Percentiles rank a stretch among this genome's conserved stretches.
Conservation (phyloP, 192 early-diverging fungal species). For the Coemansia sp. region DNA sequence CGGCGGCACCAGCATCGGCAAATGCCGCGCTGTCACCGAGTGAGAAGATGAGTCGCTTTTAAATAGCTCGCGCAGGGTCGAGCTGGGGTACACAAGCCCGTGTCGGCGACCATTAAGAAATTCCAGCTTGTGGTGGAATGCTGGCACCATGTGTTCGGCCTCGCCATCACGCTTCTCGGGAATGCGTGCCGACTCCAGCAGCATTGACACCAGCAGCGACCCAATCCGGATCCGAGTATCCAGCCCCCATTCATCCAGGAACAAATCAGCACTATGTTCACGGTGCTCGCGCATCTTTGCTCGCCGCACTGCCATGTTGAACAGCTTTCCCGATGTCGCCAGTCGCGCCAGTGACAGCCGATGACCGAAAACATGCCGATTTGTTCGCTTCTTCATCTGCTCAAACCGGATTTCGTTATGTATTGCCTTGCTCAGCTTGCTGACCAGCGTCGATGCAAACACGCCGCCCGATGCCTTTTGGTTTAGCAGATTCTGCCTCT, state of each 20-base stretch:
- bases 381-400: constrained; percentile 69
- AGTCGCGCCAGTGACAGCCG: constrained; percentile 66
- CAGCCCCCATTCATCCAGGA: constrained; percentile 58
- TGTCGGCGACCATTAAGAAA: constrained; percentile 63
- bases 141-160: constrained; percentile 64
- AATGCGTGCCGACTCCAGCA: constrained; percentile 73
- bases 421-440: constrained; percentile 68
- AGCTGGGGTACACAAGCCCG: constrained; percentile 74
- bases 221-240: constrained; percentile 61
- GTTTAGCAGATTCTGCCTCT: constrained; percentile 17
- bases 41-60: constrained; percentile 58
- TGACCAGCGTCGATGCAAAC: constrained; percentile 51
- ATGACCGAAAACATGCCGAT: constrained; percentile 57
- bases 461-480: constrained; percentile 41
- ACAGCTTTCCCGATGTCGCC: constrained; percentile 73
- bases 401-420: constrained; percentile 82
- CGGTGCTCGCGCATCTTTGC: constrained; percentile 61
- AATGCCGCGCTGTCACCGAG: constrained; percentile 67
- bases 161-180: constrained; percentile 62
- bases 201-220: constrained; percentile 57
- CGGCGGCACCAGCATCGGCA: constrained; percentile 93
- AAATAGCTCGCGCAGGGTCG: constrained; percentile 68
- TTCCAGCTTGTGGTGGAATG: constrained; percentile 74
- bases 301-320: constrained; percentile 76
- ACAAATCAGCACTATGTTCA: constrained; percentile 37